A percentile compares a stretch with the other conserved stretches of the same genome.
phyloP scores from a whole-genome alignment of 345 rosid species.

The Aethionema arabicum region DNA sequence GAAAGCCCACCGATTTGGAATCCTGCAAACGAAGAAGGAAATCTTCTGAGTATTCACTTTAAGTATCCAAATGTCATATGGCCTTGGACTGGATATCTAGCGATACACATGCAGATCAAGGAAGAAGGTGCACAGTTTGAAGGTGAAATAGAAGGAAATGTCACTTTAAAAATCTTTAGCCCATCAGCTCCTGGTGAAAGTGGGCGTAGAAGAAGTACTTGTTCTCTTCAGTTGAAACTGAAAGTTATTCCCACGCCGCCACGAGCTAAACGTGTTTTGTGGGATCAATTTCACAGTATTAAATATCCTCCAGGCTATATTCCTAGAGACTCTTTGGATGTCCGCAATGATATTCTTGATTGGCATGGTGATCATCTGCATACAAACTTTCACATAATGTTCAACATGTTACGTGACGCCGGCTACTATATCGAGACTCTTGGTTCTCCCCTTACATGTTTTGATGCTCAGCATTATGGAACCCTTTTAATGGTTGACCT shows the following conservation, averaged over 20 bases:
- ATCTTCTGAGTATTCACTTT: slow-evolving; percentile 77
- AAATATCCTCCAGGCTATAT: slow-evolving; percentile 99
- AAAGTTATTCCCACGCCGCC: slow-evolving; percentile 90
- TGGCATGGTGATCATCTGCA: slow-evolving; percentile 99
- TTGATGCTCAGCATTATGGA: slow-evolving; percentile 89
- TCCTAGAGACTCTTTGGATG: slow-evolving; percentile 98
- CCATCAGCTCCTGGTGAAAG: slow-evolving; percentile 81
- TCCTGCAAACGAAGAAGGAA: slow-evolving; percentile 83
- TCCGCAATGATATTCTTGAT: slow-evolving; percentile 95
- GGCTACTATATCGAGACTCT: slow-evolving; percentile 94
- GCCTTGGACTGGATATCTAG: slow-evolving; percentile 99
- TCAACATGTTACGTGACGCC: slow-evolving; percentile 86
- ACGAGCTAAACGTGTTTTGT: slow-evolving; percentile 78
- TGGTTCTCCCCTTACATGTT: slow-evolving; percentile 97
- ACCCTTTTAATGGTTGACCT: slow-evolving; percentile 94
- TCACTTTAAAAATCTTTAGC: slow-evolving; percentile 64
- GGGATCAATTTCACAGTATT: slow-evolving; percentile 98
- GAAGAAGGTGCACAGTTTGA: slow-evolving; percentile 89
- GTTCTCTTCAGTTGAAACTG: slow-evolving; percentile 74
- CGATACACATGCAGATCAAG: slow-evolving; percentile 95
- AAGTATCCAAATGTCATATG: slow-evolving; percentile 83
- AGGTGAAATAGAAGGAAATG: slow-evolving; percentile 86
- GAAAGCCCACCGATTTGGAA: slow-evolving; percentile 90
- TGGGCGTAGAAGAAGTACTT: slow-evolving; percentile 57
- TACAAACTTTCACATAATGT: slow-evolving; percentile 93